Base-by-base conservation (phyloP, 192 early-diverging fungal genomes). In the Gamsiella multidivaricata region DNA sequence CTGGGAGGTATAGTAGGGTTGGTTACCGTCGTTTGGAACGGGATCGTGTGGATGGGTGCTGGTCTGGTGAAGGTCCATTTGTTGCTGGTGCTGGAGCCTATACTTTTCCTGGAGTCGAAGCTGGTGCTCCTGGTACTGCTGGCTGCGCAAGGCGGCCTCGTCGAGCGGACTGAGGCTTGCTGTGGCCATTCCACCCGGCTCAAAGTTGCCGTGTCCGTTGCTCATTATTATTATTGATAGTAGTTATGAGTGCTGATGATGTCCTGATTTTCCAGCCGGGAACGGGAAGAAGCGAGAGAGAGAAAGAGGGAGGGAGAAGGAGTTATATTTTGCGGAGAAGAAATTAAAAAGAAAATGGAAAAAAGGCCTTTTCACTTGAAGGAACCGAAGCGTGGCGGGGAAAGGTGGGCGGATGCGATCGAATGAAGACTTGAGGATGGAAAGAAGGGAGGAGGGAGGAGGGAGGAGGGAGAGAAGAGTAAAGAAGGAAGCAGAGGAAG, bases 121-220 rank as follows among this genome's bases (percentile, higher is more conserved):
- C 23, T 78, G 65, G 43, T 78, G 65, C 59, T 63, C 66, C 65
- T 64, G 65, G 22, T 58, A 69, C 49, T 69, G 65, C 20, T 62
- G 65, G 41, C 23, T 69, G 65, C 73, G 65, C 28, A 68, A 37
- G 45, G 64, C 56, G 15, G 65, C 52, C 63, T 75, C 57, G 34
- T 76, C 65, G 4, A 43, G 41, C 28, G 71, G 71, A 54, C 57
- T 66, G 56, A 59, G 20, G 51, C 65, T 61, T 17, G 66, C 60
- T 66, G 69, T 78, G 52, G 74, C 65, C 74, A 78, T 69, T 55
- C 74, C 74, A 54, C 74, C 74, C 42, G 74, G 74, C 74, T 78
- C 74, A 51, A 56, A 69, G 65, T 78, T 78, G 66, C 74, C 66
- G 47, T 69, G 74, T 57, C 74, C 74, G 72, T 76, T 76, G 58